A percentile compares a stretch with the other conserved stretches of the same genome.
phyloP scores from a whole-genome alignment of 73 alveolate species.

The Paramecium sexaurelia region DNA sequence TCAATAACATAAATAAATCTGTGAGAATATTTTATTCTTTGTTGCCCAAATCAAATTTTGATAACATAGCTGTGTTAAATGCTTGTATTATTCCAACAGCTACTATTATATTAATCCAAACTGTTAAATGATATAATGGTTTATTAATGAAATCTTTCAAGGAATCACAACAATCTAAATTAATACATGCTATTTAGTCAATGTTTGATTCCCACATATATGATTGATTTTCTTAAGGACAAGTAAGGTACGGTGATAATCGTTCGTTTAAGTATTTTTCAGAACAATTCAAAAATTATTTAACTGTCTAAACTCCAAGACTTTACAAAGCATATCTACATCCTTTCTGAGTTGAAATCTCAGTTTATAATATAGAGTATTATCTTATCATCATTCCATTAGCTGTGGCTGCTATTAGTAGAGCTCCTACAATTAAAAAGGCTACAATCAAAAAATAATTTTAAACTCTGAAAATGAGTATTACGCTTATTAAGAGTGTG shows the following conservation, averaged over 20 bases:
- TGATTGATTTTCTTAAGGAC: constrained; percentile 26
- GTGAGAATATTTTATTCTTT: neutral
- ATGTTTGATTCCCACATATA: constrained; percentile 24
- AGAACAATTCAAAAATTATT: neutral
- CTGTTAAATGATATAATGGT: neutral
- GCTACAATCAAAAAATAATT: neutral
- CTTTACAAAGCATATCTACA: constrained; percentile 1
- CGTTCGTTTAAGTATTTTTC: neutral
- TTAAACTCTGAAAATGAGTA: neutral
- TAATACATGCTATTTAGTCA: neutral
- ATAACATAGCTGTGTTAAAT: neutral
- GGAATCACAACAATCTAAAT: neutral
- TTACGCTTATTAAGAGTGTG: neutral
- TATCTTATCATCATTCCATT: neutral
- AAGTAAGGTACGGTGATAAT: neutral
- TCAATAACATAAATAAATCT: neutral
- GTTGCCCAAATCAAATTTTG: neutral
- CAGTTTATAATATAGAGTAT: neutral
- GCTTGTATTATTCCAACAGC: neutral
- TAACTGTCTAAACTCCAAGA: constrained; percentile 10
- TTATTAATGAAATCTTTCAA: neutral
- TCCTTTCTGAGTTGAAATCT: neutral
- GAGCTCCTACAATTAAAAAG: neutral
- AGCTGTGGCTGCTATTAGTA: neutral
- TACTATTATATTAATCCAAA: neutral